These are phyloP conservation scores for Penicillium paxilli DNA, from an alignment of 495 filamentous ascomycete species.

Conservation along the genomic window DNA sequence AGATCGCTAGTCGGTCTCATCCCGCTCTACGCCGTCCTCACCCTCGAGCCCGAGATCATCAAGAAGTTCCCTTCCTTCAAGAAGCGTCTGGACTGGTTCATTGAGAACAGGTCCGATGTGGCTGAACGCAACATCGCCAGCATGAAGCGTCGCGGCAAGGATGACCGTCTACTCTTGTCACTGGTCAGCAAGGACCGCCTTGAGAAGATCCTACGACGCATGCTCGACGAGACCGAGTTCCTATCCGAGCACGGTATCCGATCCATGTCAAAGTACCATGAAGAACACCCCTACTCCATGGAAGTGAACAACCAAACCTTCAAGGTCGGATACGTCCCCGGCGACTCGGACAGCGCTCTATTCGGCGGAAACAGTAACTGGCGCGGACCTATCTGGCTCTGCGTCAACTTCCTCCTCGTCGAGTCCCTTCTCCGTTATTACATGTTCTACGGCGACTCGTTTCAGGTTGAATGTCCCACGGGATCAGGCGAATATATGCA, in stretches of 20 bases:
- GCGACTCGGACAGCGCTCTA: constrained; percentile 88
- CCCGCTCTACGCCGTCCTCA: constrained; percentile 87
- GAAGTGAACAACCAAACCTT: constrained; percentile 91
- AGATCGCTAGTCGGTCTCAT: constrained; percentile 90
- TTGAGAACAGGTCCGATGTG: constrained; percentile 79
- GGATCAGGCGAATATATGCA: constrained; percentile 96
- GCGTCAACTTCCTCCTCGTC: constrained; percentile 92
- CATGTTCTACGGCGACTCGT: constrained; percentile 87
- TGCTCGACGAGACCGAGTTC: constrained; percentile 95
- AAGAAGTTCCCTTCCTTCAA: constrained; percentile 93
- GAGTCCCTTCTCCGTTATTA: constrained; percentile 91
- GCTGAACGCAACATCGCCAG: constrained; percentile 91
- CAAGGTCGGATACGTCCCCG: constrained; percentile 85
- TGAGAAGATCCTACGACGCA: constrained; percentile 79
- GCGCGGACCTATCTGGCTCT: constrained; percentile 92
- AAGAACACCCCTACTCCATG: constrained; percentile 90
- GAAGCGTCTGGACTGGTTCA: constrained; percentile 88
- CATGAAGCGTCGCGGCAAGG: constrained; percentile 85
- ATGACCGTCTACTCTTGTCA: constrained; percentile 77
- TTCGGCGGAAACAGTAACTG: constrained; percentile 99
- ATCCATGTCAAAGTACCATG: constrained; percentile 90
- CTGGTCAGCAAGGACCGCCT: constrained; percentile 89
- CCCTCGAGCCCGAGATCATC: constrained; percentile 89
- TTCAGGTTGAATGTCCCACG: constrained; percentile 90
- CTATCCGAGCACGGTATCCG: constrained; percentile 87